Base-by-base conservation (phyloP, 1,284 basidiomycete species). In the Flammula alnicola region DNA sequence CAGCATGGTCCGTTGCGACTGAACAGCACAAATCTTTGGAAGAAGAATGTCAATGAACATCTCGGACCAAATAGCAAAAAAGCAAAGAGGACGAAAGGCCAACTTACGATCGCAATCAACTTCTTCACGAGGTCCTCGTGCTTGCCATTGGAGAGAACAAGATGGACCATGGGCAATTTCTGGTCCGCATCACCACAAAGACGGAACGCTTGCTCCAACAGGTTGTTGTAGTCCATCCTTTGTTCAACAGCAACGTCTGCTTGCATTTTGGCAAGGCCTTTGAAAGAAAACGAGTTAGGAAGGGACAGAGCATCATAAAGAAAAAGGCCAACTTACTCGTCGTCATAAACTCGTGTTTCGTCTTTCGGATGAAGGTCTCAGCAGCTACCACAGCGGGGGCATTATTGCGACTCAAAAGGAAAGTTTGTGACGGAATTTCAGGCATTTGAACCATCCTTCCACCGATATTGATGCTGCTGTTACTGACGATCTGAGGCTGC, bases 71-170 rank as follows among this genome's bases (percentile, higher is more conserved):
- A 19, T 29, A 37, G 20, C 14, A 27, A 14, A 36, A 37, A 45
- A 20, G 9, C 30, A 31, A 16, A 58, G 25, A 14, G 25, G 49
- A 61, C 35, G 33, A 50, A 33, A 57, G 58, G n/a, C n/a, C n/a
- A n/a, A 67, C 80, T 53, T 56, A 88, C 86, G 46, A 84, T 81
- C 7, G 71, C 63, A 31, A 83, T 66, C 20, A 81, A 64, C 63
- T 68, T 79, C 60, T 68, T 75, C 33, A 83, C 66, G 16, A 64
- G 31, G 0, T 77, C 76, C 8, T 81, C 75, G 29, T 69, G 73
- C 57, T 73, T 78, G 41, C 78, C 59, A 37, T 79, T 58, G 33
- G 72, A 61, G 33, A 71, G 68, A 54, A 76, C 74, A 7, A 39
- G 25, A n/a, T 47, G 19, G 12, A 39, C 25, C 64, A 80, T 64